These are phyloP conservation scores for Citeromyces hawaiiensis DNA, from an alignment of 1,139 yeast genomes.

Conservation along the genomic window DNA sequence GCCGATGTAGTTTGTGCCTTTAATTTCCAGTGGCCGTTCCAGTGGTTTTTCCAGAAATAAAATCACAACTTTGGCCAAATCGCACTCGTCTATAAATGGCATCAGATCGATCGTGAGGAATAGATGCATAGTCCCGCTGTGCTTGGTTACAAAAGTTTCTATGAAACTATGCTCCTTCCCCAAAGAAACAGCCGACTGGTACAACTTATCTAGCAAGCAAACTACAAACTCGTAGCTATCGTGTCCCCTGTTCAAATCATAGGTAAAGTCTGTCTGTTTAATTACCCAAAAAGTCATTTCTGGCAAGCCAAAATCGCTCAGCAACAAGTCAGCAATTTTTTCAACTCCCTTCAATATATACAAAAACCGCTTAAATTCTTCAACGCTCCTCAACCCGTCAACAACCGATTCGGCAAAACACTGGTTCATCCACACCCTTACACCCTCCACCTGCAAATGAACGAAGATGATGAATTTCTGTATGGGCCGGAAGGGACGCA, in stretches of 20 bases:
- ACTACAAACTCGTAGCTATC: conserved; percentile 1
- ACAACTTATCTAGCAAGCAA: not conserved
- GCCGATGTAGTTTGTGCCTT: not conserved
- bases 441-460: conserved; percentile 24
- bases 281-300: not conserved
- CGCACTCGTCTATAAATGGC: not conserved
- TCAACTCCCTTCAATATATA: not conserved
- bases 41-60: not conserved
- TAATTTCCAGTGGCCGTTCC: too few species aligned
- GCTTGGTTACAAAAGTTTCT: not conserved
- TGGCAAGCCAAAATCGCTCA: not conserved
- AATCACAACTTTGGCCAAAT: not conserved
- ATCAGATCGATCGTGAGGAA: not conserved
- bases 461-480: conserved; percentile 76
- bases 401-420: conserved; percentile 2
- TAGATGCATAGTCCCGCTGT: not conserved
- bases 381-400: not conserved
- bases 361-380: not conserved
- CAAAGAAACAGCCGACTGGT: not conserved
- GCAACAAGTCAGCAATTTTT: not conserved
- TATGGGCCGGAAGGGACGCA: conserved; percentile 64
- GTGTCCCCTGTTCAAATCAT: not conserved
- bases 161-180: not conserved
- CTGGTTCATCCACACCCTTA: not conserved
- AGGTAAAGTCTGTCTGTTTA: not conserved